These are phyloP conservation scores for Apiotrichum brassicae DNA, from an alignment of 1,284 basidiomycete species.

Conservation along the genomic window DNA sequence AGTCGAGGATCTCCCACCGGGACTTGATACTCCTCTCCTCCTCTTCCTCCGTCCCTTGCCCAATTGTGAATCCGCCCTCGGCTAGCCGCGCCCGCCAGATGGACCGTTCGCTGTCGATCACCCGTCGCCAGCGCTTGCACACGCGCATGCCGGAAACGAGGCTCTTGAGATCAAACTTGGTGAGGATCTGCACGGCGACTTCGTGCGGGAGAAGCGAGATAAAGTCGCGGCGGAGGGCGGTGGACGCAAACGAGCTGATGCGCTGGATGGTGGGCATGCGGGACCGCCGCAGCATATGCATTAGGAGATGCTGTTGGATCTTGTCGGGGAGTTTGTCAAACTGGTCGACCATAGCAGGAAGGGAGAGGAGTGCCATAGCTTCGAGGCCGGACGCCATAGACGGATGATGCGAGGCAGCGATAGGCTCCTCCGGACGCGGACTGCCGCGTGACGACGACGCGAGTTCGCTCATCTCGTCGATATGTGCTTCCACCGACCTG, in stretches of 20 bases:
- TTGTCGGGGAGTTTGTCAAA: conserved; percentile 45
- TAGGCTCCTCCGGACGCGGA: background rate
- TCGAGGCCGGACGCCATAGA: conserved; percentile 38
- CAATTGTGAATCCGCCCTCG: conserved; percentile 37
- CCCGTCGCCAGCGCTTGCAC: conserved; percentile 36
- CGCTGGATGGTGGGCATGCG: conserved; percentile 45
- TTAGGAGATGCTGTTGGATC: conserved; percentile 45
- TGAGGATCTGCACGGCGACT: conserved; percentile 42
- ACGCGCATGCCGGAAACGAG: conserved; percentile 36
- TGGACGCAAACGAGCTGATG: conserved; percentile 34
- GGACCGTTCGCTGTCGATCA: conserved; percentile 38
- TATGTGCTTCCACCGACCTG: conserved; percentile 15
- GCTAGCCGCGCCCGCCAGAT: conserved; percentile 41
- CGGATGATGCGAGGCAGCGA: conserved; percentile 3
- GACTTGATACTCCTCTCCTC: conserved; percentile 34
- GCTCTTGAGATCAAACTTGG: conserved; percentile 30
- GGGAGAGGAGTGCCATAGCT: conserved; percentile 40
- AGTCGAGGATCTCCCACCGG: conserved; percentile 34
- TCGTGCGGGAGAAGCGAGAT: conserved; percentile 41
- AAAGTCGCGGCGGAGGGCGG: conserved; percentile 44
- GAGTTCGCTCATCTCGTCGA: conserved; percentile 15
- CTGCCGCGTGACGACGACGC: background rate
- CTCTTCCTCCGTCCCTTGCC: conserved; percentile 42
- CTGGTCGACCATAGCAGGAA: conserved; percentile 35
- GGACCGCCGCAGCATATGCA: conserved; percentile 44